Conservation (phyloP, 2,329 filamentous ascomycete genomes). For the Rugonectria rugulosa region DNA sequence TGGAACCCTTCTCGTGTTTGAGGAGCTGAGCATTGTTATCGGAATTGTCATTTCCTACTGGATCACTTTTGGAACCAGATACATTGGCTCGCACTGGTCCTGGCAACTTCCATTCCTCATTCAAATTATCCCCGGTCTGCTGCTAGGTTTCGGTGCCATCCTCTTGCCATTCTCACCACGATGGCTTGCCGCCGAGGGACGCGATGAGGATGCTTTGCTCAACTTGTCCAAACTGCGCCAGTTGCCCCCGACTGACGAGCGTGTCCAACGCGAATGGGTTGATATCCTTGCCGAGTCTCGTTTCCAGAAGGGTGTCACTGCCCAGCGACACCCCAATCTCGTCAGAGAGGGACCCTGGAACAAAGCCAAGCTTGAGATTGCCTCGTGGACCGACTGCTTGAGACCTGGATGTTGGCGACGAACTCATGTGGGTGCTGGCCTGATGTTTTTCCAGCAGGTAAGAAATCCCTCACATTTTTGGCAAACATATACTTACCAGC, state of each 20-base stretch:
- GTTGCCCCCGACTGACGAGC: slow-evolving; percentile 30
- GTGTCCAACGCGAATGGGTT: slow-evolving; percentile 35
- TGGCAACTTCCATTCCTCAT: slow-evolving; percentile 42
- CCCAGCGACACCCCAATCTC: slow-evolving; percentile 44
- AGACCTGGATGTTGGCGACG: slow-evolving; percentile 55
- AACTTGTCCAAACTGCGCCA: slow-evolving; percentile 34
- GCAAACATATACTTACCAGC: not conserved
- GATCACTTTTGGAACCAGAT: slow-evolving; percentile 42
- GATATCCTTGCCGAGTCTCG: slow-evolving; percentile 37
- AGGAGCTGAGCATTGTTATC: slow-evolving; percentile 45
- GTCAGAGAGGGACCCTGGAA: slow-evolving; percentile 44
- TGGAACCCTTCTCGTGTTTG: slow-evolving; percentile 53
- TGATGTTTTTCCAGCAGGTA: slow-evolving; percentile 68
- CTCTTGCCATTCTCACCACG: slow-evolving; percentile 40
- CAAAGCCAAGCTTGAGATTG: slow-evolving; percentile 55
- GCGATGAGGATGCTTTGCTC: slow-evolving; percentile 33
- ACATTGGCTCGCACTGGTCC: slow-evolving; percentile 36
- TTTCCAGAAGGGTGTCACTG: slow-evolving; percentile 39
- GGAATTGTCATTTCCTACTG: slow-evolving; percentile 43
- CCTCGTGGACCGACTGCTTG: slow-evolving; percentile 59
- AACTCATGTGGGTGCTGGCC: slow-evolving; percentile 53
- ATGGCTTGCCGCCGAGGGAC: slow-evolving; percentile 38
- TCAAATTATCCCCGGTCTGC: slow-evolving; percentile 39
- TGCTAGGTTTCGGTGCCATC: slow-evolving; percentile 35
- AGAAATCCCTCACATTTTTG: too few species aligned